These are phyloP conservation scores for Garcia nutans DNA, from an alignment of 345 rosid species.

Conservation along the genomic window DNA sequence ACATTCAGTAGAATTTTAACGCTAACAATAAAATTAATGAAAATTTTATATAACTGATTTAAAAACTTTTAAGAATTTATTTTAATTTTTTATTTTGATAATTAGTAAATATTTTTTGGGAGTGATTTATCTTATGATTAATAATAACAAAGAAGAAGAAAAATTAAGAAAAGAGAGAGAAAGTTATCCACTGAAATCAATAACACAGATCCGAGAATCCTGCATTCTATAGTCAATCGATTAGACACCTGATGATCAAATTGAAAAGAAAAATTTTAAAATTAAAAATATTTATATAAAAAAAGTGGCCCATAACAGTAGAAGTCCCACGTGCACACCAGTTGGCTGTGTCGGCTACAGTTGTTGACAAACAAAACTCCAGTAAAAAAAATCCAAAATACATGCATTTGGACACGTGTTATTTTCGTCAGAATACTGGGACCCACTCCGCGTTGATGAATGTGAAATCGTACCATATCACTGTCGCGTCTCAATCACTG, in stretches of 20 bases:
- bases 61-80: no score
- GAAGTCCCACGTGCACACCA: constrained; percentile 37
- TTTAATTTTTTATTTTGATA: no score
- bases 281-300: background rate
- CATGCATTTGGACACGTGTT: constrained; percentile 23
- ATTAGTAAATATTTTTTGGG: no score
- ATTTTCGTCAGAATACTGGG: background rate
- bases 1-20: no score
- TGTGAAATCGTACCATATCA: constrained; percentile 23
- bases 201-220: constrained; percentile 28
- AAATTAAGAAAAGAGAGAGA: background rate
- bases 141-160: background rate
- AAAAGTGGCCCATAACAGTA: constrained; percentile 18
- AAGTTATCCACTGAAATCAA: background rate
- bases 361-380: background rate
- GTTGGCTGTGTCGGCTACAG: constrained; percentile 41
- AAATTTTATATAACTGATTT: no score
- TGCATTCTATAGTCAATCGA: constrained; percentile 34
- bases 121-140: background rate
- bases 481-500: constrained; percentile 17
- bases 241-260: constrained; percentile 26
- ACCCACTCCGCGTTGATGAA: background rate
- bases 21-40: no score
- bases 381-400: background rate
- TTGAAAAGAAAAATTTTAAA: background rate